Conservation (phyloP, 2,329 filamentous ascomycete species). For the Trichoderma lentiforme region DNA sequence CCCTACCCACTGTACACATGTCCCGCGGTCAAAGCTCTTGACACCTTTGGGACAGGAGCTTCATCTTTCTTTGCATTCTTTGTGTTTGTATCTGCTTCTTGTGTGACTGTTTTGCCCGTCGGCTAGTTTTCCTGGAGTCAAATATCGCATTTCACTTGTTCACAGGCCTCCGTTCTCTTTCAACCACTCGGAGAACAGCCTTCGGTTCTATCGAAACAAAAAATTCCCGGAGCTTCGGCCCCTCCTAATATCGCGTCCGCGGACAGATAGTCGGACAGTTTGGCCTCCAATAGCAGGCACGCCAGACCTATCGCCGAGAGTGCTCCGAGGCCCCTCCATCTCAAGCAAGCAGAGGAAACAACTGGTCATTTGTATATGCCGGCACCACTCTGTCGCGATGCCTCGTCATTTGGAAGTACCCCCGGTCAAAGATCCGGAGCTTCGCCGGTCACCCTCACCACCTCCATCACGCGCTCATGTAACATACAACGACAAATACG, state of each 20-base stretch:
- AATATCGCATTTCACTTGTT: neutral
- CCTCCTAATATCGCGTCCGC: neutral
- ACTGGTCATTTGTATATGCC: neutral
- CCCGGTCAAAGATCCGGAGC: neutral
- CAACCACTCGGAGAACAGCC: neutral
- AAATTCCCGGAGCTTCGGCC: neutral
- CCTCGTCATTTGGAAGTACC: slow-evolving; percentile 11
- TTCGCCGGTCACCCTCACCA: slow-evolving; percentile 5
- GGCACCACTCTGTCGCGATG: neutral
- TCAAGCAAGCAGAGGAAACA: neutral
- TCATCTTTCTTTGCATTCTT: neutral
- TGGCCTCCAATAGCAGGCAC: neutral
- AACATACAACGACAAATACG: slow-evolving; percentile 39
- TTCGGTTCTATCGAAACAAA: neutral
- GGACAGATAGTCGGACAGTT: neutral
- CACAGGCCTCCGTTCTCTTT: neutral
- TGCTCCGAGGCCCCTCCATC: neutral
- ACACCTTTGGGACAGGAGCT: neutral
- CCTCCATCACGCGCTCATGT: neutral
- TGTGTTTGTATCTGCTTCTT: neutral
- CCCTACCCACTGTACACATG: slow-evolving; percentile 9
- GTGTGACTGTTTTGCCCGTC: neutral
- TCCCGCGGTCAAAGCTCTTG: neutral
- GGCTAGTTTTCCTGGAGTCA: neutral
- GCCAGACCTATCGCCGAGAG: neutral